Evolutionary conservation across 495 filamentous ascomycete species (phyloP).

Genomic region (Penicillium waksmanii): DNA sequence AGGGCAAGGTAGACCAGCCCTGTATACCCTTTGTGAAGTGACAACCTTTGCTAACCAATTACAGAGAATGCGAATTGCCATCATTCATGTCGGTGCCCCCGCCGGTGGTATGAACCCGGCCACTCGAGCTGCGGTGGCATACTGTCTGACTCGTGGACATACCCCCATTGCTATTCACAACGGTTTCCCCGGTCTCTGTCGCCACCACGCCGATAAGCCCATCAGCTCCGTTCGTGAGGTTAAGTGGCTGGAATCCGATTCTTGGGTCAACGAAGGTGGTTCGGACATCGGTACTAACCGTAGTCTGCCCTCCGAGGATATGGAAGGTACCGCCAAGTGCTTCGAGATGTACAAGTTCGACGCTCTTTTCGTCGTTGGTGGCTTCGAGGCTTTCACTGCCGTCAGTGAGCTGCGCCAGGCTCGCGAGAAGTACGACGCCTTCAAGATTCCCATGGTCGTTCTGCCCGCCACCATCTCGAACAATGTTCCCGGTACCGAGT

Average conservation of each 20-base stretch:
- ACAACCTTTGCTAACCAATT: constrained; percentile 14
- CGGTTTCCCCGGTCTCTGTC: constrained; percentile 91
- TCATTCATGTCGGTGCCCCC: constrained; percentile 96
- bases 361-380: constrained; percentile 88
- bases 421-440: constrained; percentile 73
- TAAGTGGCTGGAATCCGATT: constrained; percentile 89
- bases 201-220: constrained; percentile 84
- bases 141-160: constrained; percentile 92
- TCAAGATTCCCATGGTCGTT: constrained; percentile 91
- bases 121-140: constrained; percentile 92
- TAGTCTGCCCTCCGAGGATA: constrained; percentile 79
- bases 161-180: constrained; percentile 92
- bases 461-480: constrained; percentile 98
- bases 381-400: constrained; percentile 96
- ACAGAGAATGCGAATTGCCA: constrained; percentile 88
- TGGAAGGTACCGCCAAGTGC: constrained; percentile 79
- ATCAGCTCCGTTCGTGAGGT: constrained; percentile 82
- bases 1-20: constrained; percentile 65
- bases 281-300: constrained; percentile 99
- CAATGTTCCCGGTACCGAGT: constrained; percentile 98
- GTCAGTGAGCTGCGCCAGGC: constrained; percentile 84
- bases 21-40: neutral
- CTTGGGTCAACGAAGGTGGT: constrained; percentile 94
- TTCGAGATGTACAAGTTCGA: constrained; percentile 89
- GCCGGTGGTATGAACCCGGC: constrained; percentile 99